Conservation (phyloP, 495 filamentous ascomycete genomes). For the Cladorrhinum samala region DNA sequence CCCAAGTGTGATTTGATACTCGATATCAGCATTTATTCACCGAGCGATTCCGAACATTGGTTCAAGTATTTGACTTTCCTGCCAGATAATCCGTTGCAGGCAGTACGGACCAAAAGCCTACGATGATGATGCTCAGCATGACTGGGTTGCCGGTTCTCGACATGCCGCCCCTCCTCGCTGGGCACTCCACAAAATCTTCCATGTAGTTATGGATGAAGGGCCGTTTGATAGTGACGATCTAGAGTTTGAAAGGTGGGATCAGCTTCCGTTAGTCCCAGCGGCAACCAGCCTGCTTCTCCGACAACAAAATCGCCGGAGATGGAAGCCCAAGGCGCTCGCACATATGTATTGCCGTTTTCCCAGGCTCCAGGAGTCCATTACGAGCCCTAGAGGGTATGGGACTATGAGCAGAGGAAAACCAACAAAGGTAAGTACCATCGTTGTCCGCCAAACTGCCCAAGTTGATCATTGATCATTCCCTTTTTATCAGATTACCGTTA, state of each 20-base stretch:
- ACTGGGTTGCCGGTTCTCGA: conserved; percentile 25
- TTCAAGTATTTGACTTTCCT: conserved; percentile 30
- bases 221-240: conserved; percentile 22
- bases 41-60: conserved; percentile 33
- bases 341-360: conserved; percentile 29
- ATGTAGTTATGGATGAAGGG: conserved; percentile 16
- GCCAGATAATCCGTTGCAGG: conserved; percentile 23
- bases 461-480: background rate
- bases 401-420: conserved; percentile 14
- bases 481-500: conserved; percentile 11
- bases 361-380: conserved; percentile 31
- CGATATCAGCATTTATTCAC: conserved; percentile 37
- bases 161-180: conserved; percentile 14
- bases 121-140: conserved; percentile 24
- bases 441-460: conserved; percentile 5
- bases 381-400: conserved; percentile 31
- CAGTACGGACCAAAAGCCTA: conserved; percentile 17
- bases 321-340: conserved; percentile 24
- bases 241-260: conserved; percentile 28
- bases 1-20: conserved; percentile 29
- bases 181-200: conserved; percentile 24
- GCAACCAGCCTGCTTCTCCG: conserved; percentile 29
- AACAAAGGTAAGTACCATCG: conserved; percentile 19
- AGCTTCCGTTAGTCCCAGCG: conserved; percentile 26
- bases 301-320: conserved; percentile 31